phyloP scores from a whole-genome alignment of 2,329 filamentous ascomycete genomes.

The Coniochaeta sp. region DNA sequence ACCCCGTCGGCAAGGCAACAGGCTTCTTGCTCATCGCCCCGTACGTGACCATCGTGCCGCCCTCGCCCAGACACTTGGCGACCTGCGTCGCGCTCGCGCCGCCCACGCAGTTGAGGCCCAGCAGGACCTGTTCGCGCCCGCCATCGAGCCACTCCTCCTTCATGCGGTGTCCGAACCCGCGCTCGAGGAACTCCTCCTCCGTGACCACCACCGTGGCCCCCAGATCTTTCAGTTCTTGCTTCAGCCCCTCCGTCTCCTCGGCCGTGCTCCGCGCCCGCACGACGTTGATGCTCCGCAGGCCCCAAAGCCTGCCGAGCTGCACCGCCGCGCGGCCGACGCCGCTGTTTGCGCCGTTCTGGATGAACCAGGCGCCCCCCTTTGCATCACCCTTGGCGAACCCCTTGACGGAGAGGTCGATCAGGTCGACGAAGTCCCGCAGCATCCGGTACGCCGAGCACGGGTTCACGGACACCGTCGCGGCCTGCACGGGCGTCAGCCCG shows the following conservation, averaged over 20 bases:
- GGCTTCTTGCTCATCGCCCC: constrained; percentile 92
- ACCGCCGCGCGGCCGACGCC: constrained; percentile 89
- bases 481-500: constrained; percentile 63
- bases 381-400: constrained; percentile 43
- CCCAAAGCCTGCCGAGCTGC: constrained; percentile 80
- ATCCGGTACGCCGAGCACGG: constrained; percentile 93
- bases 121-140: constrained; percentile 62
- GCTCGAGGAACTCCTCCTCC: constrained; percentile 44
- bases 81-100: constrained; percentile 76
- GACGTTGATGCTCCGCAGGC: constrained; percentile 83
- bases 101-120: constrained; percentile 91
- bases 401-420: constrained; percentile 36
- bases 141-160: constrained; percentile 58
- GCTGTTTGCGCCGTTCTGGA: constrained; percentile 94
- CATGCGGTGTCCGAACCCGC: constrained; percentile 55
- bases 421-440: constrained; percentile 67
- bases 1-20: constrained; percentile 68
- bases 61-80: constrained; percentile 63
- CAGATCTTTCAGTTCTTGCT: constrained; percentile 42
- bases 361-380: constrained; percentile 87
- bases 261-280: constrained; percentile 63
- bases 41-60: constrained; percentile 81
- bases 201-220: constrained; percentile 52
- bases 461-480: constrained; percentile 85
- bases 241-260: constrained; percentile 55